Evolutionary conservation across 139 green algal genomes (phyloP).

Genomic region (Chlorella sp.): DNA sequence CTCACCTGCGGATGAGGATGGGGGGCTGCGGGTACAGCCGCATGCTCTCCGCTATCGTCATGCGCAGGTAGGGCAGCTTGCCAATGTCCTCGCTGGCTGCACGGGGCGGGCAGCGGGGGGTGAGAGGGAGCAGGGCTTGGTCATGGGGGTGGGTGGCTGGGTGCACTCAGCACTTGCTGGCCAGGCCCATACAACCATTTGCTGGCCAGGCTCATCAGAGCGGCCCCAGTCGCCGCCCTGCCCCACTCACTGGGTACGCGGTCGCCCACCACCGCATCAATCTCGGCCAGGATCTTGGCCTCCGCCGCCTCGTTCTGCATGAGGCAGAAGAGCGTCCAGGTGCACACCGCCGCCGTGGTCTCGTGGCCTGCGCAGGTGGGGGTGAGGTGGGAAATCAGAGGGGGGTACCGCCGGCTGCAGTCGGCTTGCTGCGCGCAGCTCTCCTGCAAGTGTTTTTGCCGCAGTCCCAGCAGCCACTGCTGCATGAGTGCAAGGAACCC

Average conservation of each 20-base stretch:
- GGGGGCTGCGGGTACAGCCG: constrained; percentile 97
- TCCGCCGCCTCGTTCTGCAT: constrained; percentile 68
- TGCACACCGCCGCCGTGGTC: constrained; percentile 96
- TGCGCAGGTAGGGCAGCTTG: constrained; percentile 71
- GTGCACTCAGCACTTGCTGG: no score
- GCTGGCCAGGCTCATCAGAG: no score
- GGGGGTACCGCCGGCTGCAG: no score
- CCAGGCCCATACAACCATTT: not conserved
- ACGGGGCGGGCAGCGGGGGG: not conserved
- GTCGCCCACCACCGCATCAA: constrained; percentile 82
- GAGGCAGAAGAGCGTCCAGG: constrained; percentile 87
- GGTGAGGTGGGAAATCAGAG: constrained; percentile 57
- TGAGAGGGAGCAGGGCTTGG: not conserved
- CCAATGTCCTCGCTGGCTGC: constrained; percentile 78
- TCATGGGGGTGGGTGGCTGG: no score
- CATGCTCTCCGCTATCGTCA: constrained; percentile 87
- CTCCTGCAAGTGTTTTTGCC: no score
- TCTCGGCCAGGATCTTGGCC: constrained; percentile 74
- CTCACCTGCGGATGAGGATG: constrained; percentile 85
- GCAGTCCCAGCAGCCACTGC: no score
- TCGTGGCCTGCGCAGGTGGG: constrained; percentile 88
- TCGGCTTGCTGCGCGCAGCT: no score
- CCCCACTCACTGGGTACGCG: constrained; percentile 52
- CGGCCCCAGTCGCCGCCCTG: no score
- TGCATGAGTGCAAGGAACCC: no score